Percentiles rank a stretch among this genome's conserved stretches.
Conservation (phyloP, 2,329 filamentous ascomycete species). For the Ceratocystis ficicola region DNA sequence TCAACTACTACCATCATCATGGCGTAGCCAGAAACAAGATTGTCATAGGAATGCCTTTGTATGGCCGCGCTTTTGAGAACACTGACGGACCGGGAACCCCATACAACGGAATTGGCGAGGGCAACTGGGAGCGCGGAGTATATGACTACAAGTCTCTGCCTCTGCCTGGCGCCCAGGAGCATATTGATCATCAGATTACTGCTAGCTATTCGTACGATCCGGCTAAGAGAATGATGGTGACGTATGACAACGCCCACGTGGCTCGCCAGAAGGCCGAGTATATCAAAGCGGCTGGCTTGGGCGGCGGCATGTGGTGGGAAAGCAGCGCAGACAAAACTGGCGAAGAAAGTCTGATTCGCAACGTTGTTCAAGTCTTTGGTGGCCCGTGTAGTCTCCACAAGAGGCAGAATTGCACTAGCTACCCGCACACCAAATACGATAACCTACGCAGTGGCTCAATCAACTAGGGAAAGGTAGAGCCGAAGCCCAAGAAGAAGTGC, state of each 20-base stretch:
- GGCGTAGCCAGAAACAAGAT: constrained; percentile 61
- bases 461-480: constrained; percentile 27
- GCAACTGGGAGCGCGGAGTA: constrained; percentile 73
- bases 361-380: constrained; percentile 48
- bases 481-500: constrained; percentile 23
- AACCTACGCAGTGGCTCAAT: constrained; percentile 51
- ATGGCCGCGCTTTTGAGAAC: constrained; percentile 71
- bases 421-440: constrained; percentile 57
- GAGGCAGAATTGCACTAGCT: constrained; percentile 48
- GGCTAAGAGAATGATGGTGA: constrained; percentile 53
- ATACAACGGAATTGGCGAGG: constrained; percentile 62
- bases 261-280: constrained; percentile 59
- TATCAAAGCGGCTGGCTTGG: constrained; percentile 54
- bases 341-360: constrained; percentile 54
- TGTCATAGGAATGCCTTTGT: constrained; percentile 82
- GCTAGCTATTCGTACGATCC: constrained; percentile 71
- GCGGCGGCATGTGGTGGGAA: constrained; percentile 98
- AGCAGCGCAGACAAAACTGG: constrained; percentile 62
- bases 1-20: constrained; percentile 55
- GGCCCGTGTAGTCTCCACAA: constrained; percentile 40
- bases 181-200: constrained; percentile 48
- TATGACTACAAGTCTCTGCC: constrained; percentile 85
- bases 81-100: constrained; percentile 61
- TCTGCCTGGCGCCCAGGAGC: constrained; percentile 50
- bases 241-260: constrained; percentile 62